Percentiles rank a stretch among this genome's conserved stretches.
Conservation (phyloP, 73 alveolate species). For the Stentor coeruleus region DNA sequence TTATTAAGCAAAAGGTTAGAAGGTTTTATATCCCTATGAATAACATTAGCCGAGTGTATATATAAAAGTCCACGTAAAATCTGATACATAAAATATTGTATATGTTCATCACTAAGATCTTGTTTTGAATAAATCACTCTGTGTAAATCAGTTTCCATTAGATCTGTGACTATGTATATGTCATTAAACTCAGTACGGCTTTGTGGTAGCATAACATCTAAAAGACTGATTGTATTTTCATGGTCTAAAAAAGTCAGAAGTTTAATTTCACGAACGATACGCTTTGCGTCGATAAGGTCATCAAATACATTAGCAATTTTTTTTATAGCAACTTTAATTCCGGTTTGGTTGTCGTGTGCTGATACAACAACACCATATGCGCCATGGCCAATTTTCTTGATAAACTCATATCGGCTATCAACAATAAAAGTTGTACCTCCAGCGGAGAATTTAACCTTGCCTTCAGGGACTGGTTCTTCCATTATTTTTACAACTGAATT, state of each 20-base stretch:
- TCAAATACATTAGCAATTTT: slow-evolving; percentile 63
- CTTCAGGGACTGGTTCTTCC: too few species aligned
- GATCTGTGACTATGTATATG: slow-evolving; percentile 62
- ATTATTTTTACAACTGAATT: too few species aligned
- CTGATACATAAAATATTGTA: slow-evolving; percentile 62
- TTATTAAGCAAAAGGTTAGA: slow-evolving; percentile 28
- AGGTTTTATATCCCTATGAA: slow-evolving; percentile 60
- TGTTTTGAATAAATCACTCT: slow-evolving; percentile 59
- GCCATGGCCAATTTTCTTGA: slow-evolving; percentile 64
- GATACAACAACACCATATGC: slow-evolving; percentile 78
- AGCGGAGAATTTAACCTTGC: too few species aligned
- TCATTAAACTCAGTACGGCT: slow-evolving; percentile 47
- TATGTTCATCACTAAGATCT: slow-evolving; percentile 69
- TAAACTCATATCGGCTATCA: slow-evolving; percentile 45
- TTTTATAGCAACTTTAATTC: slow-evolving; percentile 74
- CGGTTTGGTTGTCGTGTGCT: slow-evolving; percentile 59
- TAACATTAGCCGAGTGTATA: slow-evolving; percentile 68
- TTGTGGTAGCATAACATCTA: slow-evolving; percentile 48
- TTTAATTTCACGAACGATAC: slow-evolving; percentile 64
- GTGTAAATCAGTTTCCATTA: slow-evolving; percentile 72
- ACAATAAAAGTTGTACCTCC: slow-evolving; percentile 56
- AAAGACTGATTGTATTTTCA: slow-evolving; percentile 45
- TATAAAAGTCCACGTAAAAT: slow-evolving; percentile 70
- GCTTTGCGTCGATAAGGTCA: slow-evolving; percentile 63
- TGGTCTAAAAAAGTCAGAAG: slow-evolving; percentile 60